phyloP scores from a whole-genome alignment of 192 early-diverging fungal species.

The Coemansia sp. region DNA sequence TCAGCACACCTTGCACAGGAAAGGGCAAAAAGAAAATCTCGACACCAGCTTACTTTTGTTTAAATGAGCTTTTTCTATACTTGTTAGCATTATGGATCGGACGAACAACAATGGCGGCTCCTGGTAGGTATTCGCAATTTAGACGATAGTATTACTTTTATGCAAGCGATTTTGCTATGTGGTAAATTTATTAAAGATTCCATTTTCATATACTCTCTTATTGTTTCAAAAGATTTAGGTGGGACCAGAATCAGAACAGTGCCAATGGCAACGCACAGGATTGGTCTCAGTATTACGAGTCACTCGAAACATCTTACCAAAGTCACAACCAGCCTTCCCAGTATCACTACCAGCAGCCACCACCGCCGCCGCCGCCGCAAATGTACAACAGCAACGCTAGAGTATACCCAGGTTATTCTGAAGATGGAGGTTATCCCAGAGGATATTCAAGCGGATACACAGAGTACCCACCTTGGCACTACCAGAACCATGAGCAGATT shows the following conservation, averaged over 20 bases:
- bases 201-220: neutral
- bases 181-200: neutral
- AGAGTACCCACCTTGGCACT: slow-evolving; percentile 12
- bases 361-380: slow-evolving; percentile 7
- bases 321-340: slow-evolving; percentile 21
- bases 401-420: slow-evolving; percentile 7
- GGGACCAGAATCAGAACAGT: slow-evolving; percentile 30
- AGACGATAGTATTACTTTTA: too few relatives aligned
- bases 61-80: slow-evolving; percentile 1
- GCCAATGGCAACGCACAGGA: slow-evolving; percentile 25
- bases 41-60: too few relatives aligned
- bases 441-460: neutral
- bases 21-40: too few relatives aligned
- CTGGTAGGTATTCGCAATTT: neutral
- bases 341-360: slow-evolving; percentile 26
- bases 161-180: too few relatives aligned
- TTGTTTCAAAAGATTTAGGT: slow-evolving; percentile 28
- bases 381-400: neutral
- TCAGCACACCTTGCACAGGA: too few relatives aligned
- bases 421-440: neutral
- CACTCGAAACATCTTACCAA: slow-evolving; percentile 35
- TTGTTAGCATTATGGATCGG: neutral
- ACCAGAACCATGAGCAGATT: slow-evolving; percentile 5
- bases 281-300: slow-evolving; percentile 53
- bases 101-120: neutral